These are phyloP conservation scores for Thamnidium elegans DNA, from an alignment of 192 early-diverging fungal genomes.

Conservation along the genomic window DNA sequence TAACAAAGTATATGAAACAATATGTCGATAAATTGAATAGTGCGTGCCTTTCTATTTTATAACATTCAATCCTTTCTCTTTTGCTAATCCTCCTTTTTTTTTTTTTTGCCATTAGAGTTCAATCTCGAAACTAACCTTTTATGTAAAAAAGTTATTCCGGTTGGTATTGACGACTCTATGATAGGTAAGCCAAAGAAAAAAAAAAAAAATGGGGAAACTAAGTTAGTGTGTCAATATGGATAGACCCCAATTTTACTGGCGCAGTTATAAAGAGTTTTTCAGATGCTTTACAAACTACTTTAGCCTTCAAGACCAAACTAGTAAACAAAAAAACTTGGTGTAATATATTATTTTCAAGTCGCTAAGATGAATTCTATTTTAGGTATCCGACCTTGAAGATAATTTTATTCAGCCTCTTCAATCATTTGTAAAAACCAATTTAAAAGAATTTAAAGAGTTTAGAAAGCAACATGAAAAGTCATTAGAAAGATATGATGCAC, in stretches of 20 bases:
- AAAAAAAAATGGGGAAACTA: neutral
- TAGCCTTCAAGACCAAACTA: constrained; percentile 48
- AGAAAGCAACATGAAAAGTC: constrained; percentile 47
- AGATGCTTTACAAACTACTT: constrained; percentile 45
- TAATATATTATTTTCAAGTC: constrained; percentile 4
- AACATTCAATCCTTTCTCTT: neutral
- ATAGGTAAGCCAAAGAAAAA: constrained; percentile 17
- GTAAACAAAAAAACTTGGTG: constrained; percentile 20
- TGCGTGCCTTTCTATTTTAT: constrained; percentile 14
- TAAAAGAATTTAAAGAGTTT: constrained; percentile 57
- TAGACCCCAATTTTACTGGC: constrained; percentile 44
- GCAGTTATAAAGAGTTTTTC: constrained; percentile 40
- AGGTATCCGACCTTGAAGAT: constrained; percentile 57
- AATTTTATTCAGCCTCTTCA: constrained; percentile 56
- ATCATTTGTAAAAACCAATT: constrained; percentile 56
- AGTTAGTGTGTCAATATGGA: neutral
- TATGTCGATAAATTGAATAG: constrained; percentile 32
- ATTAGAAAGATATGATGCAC: constrained; percentile 61
- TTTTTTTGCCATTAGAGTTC: neutral
- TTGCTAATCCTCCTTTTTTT: neutral
- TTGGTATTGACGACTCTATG: constrained; percentile 14
- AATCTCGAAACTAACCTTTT: constrained; percentile 13
- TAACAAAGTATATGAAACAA: constrained; percentile 28
- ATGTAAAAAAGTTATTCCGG: constrained; percentile 14
- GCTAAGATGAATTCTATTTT: neutral